phyloP scores from a whole-genome alignment of 192 early-diverging fungal genomes.

The Coemansia sp. region DNA sequence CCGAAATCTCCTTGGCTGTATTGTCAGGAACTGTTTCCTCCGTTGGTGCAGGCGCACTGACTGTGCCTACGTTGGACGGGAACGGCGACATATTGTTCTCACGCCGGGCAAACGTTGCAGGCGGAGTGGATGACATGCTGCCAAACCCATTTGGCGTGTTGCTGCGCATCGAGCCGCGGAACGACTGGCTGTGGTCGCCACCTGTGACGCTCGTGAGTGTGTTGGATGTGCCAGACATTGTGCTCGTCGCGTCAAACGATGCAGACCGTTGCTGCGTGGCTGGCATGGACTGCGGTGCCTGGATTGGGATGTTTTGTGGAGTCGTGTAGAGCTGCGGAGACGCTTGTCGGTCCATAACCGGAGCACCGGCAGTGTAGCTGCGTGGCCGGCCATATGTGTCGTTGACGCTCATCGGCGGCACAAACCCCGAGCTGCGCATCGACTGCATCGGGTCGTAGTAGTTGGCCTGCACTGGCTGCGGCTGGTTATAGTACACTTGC shows the following conservation, averaged over 20 bases:
- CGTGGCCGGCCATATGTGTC: conserved; percentile 20
- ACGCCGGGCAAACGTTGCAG: conserved; percentile 32
- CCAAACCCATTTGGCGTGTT: conserved; percentile 29
- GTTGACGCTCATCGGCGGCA: conserved; percentile 1
- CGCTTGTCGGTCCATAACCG: not conserved
- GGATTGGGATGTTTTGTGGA: conserved; percentile 20
- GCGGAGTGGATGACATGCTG: conserved; percentile 37
- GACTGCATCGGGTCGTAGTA: conserved; percentile 24
- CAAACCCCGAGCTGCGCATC: conserved; percentile 13
- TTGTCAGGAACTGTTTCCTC: not conserved
- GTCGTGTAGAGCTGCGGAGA: not conserved
- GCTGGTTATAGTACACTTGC: not conserved
- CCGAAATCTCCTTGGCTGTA: conserved; percentile 9
- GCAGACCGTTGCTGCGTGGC: conserved; percentile 26
- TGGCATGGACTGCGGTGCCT: conserved; percentile 12
- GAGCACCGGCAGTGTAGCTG: conserved; percentile 33
- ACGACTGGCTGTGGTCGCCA: conserved; percentile 12
- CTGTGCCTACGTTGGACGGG: conserved; percentile 42
- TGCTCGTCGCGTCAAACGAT: conserved; percentile 31
- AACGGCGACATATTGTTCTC: conserved; percentile 50
- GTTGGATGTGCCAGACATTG: conserved; percentile 14
- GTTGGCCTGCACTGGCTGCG: conserved; percentile 23
- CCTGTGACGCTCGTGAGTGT: conserved; percentile 4
- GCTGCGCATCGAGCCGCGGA: conserved; percentile 16
- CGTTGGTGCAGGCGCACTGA: conserved; percentile 17